phyloP scores from a whole-genome alignment of 768 basidiomycete genomes.

The Suillus fuscotomentosus region DNA sequence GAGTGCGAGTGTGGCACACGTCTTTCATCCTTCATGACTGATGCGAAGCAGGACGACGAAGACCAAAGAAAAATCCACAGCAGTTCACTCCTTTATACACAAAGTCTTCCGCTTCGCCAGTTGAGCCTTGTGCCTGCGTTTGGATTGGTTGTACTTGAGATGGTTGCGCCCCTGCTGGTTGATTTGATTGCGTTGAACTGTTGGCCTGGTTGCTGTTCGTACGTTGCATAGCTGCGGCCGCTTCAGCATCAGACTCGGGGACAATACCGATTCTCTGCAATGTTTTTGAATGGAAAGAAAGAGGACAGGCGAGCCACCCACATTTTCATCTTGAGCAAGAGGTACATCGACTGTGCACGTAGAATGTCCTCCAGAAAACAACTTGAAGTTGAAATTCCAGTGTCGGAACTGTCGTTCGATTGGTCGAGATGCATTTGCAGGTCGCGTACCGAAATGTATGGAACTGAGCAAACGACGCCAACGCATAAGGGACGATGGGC shows the following conservation, averaged over 20 bases:
- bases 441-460: background rate
- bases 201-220: background rate
- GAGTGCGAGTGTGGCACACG: too few species aligned
- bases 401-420: background rate
- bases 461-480: too few species aligned
- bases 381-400: background rate
- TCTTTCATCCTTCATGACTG: too few species aligned
- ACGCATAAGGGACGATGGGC: too few species aligned
- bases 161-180: too few species aligned
- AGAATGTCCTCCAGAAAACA: too few species aligned
- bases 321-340: background rate
- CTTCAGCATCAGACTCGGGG: background rate
- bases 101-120: too few species aligned
- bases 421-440: background rate
- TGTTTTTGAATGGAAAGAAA: background rate
- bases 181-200: background rate
- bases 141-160: too few species aligned
- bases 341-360: background rate
- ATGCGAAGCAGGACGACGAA: too few species aligned
- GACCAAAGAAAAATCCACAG: too few species aligned
- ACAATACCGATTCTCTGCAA: background rate
- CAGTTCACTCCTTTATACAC: too few species aligned
- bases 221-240: background rate
- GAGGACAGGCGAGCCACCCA: background rate
- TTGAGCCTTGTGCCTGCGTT: too few species aligned